Base-by-base conservation (phyloP, 2,329 filamentous ascomycete genomes). In the Lachnellula suecica region DNA sequence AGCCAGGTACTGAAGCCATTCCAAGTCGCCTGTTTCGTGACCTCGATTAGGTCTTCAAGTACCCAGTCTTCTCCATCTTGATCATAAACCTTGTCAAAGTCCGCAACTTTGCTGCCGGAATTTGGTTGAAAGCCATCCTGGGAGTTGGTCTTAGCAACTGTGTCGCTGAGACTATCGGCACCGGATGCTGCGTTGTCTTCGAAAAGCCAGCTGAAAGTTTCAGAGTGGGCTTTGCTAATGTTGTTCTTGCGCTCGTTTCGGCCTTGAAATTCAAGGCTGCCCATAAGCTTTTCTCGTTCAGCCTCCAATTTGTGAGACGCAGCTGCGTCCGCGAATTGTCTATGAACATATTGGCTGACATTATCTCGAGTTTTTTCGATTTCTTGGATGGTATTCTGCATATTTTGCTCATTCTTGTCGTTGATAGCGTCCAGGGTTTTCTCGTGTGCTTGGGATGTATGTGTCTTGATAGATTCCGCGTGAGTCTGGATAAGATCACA, bases 141-240 rank as follows among this genome's bases (percentile, higher is more conserved):
- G 11, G 38, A 9, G 25, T n/a, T 15, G 19, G 9, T 24, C 13
- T 38, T 9, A 6, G 29, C 29, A 15, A 25, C 34, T 24, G 15
- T 8, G 29, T 31, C 29, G 8, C 29, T 15, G 15, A 8, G 8
- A 31, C 8, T 31, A 31, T 15, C 8, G 8, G 15, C 15, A 8
- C 15, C 29, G 15, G 29, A 31, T 8, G 8, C 15, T 31, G 29
- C 15, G 29, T 38, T 23, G 11, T 47, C 45, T 15, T 24, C 31
- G 24, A 47, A 40, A n/a, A 47, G 29, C 45, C 45, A 47, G 13
- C 25, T 29, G 24, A 47, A 47, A 8, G 45, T 27, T 15, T 40
- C 24, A 6, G 11, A 24, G 4, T 47, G 20, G 29, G 24, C 45
- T 24, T 47, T 31, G 22, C 38, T 47, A 22, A 38, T 25, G 38